Evolutionary conservation across 345 rosid species (phyloP).

Genomic region (Ailanthus altissimus): DNA sequence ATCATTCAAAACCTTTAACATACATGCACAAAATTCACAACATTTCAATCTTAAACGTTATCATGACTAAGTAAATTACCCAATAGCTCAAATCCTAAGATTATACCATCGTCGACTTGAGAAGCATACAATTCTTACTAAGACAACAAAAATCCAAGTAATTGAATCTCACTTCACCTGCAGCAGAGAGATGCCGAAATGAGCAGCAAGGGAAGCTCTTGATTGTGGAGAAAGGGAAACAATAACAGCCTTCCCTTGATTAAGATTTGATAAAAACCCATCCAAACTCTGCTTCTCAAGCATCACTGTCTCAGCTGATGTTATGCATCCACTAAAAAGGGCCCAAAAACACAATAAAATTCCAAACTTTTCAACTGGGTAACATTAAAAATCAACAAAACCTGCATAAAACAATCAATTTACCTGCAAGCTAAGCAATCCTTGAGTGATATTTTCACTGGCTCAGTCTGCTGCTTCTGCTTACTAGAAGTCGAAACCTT

Average conservation of each 20-base stretch:
- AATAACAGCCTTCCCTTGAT: conserved; percentile 59
- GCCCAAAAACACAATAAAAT: conserved; percentile 9
- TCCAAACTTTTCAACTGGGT: not conserved
- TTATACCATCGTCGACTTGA: not conserved
- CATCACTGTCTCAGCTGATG: conserved; percentile 94
- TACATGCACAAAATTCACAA: not conserved
- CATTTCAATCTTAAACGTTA: not conserved
- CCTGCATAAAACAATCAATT: not conserved
- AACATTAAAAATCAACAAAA: not conserved
- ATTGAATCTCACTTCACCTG: conserved; percentile 38
- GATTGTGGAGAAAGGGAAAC: conserved; percentile 87
- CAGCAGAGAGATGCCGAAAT: conserved; percentile 66
- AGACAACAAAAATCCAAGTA: not conserved
- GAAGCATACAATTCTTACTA: not conserved
- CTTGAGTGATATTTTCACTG: conserved; percentile 91
- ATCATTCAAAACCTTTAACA: conserved; percentile 2
- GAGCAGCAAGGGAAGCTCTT: conserved; percentile 80
- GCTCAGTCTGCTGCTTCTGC: conserved; percentile 41
- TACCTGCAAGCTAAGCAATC: conserved; percentile 98
- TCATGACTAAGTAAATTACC: not conserved
- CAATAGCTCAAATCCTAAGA: not conserved
- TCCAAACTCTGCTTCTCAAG: conserved; percentile 96
- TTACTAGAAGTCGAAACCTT: conserved; percentile 54
- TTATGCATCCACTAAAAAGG: conserved; percentile 80
- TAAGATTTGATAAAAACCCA: conserved; percentile 71